Conservation (phyloP, 2,329 filamentous ascomycete species). For the Emydomyces testavorans region DNA sequence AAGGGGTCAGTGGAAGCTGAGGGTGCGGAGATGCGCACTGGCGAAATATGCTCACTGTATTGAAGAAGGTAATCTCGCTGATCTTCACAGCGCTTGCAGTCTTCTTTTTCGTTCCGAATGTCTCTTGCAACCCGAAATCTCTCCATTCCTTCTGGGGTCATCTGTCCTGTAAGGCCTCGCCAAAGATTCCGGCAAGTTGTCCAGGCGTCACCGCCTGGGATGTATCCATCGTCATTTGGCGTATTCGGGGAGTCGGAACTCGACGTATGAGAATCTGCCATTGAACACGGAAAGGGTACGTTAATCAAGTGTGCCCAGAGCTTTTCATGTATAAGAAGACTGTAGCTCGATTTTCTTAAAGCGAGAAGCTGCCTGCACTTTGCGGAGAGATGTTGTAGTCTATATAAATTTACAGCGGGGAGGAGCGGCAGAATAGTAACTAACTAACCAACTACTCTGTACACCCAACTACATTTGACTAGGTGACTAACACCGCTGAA, state of each 20-base stretch:
- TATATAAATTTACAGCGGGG: conserved; percentile 4
- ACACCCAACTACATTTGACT: background rate
- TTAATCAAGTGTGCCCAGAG: no score
- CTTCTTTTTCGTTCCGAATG: conserved; percentile 59
- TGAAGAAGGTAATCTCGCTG: conserved; percentile 73
- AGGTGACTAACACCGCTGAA: conserved; percentile 3
- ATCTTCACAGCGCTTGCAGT: conserved; percentile 71
- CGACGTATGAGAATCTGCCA: conserved; percentile 22
- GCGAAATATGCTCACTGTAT: conserved; percentile 45
- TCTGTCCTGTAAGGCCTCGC: conserved; percentile 61
- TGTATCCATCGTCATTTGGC: conserved; percentile 28
- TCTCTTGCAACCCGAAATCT: conserved; percentile 71
- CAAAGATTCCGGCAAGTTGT: conserved; percentile 73
- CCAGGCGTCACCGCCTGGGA: conserved; percentile 32
- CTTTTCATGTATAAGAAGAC: no score
- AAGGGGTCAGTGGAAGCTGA: background rate
- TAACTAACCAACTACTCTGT: no score
- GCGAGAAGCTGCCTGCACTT: background rate
- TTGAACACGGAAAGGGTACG: conserved; percentile 14
- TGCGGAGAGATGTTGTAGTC: background rate
- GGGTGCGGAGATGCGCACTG: background rate
- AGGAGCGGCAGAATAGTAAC: conserved; percentile 3
- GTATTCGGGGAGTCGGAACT: conserved; percentile 17
- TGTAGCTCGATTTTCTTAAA: no score
- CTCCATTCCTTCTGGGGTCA: conserved; percentile 56